Base-by-base conservation (phyloP, 192 early-diverging fungal genomes). In the Backusella tarrabulga region DNA sequence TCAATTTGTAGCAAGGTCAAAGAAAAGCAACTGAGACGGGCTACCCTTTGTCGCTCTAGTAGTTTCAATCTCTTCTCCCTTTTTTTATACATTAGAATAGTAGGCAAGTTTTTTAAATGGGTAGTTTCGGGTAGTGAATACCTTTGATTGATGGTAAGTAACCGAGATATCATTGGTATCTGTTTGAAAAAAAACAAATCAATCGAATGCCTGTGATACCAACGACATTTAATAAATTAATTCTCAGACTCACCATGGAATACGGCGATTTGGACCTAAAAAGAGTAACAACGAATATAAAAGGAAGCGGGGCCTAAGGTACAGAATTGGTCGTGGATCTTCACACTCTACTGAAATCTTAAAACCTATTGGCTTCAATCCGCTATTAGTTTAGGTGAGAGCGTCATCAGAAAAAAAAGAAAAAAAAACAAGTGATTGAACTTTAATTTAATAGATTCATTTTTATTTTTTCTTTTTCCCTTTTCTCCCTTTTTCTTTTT, bases 361-460 rank as follows among this genome's bases (percentile, higher is more conserved):
- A 26, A 63, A 63, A 63, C 56, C 9, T 60, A 60, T 60, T 60
- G 54, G 54, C 54, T 60, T 60, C 21, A 7, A 11, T 60, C n/a
- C 19, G 23, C 12, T 60, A 23, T 7, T 56, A 11, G 54, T 56
- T 23, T 56, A 56, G 54, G n/a, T 56, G 54, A 23, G 26, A 56
- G n/a, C 54, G 54, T 56, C 54, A 56, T 56, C 54, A 56, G 21
- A 56, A 60, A 60, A 60, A 54, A 52, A 17, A 54, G 2, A 2
- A 44, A 44, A 44, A 44, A 50, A 63, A 63, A 63, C 56, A 63
- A 63, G 56, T 63, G 56, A 63, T 63, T 63, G 11, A 63, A 26
- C 56, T 29, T 63, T 63, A 63, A 63, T 29, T 63, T 23, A 63
- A n/a, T 9, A 56, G 6, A 21, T 1, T 56, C 54, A 21, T 56